Evolutionary conservation across 1,284 basidiomycete species (phyloP).

Genomic region (Boletus mariae): DNA sequence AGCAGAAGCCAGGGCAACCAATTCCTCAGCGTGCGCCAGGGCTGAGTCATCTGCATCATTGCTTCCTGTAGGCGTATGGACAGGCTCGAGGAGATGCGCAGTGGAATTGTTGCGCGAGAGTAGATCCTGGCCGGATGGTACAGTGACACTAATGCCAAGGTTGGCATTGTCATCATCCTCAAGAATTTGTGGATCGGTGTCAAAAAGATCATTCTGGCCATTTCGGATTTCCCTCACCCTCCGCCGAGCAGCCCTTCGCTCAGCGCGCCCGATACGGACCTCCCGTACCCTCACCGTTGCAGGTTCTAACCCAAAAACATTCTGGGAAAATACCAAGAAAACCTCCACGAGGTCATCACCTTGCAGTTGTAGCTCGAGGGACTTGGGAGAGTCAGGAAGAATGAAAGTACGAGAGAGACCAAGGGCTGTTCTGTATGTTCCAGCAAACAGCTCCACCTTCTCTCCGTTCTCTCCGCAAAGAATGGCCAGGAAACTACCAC

Average conservation of each 20-base stretch:
- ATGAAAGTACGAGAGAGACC: conserved; percentile 84
- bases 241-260: conserved; percentile 75
- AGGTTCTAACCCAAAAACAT: conserved; percentile 84
- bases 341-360: conserved; percentile 87
- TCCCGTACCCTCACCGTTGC: conserved; percentile 88
- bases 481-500: conserved; percentile 77
- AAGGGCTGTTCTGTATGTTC: conserved; percentile 76
- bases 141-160: conserved; percentile 59
- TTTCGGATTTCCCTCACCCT: conserved; percentile 61
- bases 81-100: conserved; percentile 24
- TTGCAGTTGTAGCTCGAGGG: conserved; percentile 82
- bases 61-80: conserved; percentile 22
- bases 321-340: conserved; percentile 83
- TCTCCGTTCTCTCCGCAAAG: conserved; percentile 90
- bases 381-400: conserved; percentile 80
- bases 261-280: conserved; percentile 81
- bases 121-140: conserved; percentile 34
- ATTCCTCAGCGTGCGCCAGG: conserved; percentile 57
- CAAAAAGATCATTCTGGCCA: conserved; percentile 44
- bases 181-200: conserved; percentile 42
- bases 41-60: conserved; percentile 27
- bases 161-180: conserved; percentile 60
- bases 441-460: conserved; percentile 86
- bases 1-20: conserved; percentile 62
- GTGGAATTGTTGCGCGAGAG: conserved; percentile 26